phyloP scores from a whole-genome alignment of 2,329 filamentous ascomycete genomes.

The Capronia americana region DNA sequence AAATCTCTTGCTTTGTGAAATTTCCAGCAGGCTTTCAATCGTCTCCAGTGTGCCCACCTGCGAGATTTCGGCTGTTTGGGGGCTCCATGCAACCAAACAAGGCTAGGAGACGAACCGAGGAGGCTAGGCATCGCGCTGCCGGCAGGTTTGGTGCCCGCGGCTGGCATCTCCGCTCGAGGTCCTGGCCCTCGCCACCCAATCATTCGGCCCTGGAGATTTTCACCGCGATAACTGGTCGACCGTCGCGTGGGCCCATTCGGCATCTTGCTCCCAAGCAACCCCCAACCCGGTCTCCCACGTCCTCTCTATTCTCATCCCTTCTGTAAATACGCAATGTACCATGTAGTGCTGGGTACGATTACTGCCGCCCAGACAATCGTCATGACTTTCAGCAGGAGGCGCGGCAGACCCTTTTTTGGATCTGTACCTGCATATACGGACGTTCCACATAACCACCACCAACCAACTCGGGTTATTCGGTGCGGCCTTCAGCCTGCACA shows the following conservation, averaged over 20 bases:
- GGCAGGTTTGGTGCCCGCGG: not conserved
- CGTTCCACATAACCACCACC: not conserved
- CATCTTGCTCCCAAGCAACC: conserved; percentile 5
- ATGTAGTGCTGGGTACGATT: not conserved
- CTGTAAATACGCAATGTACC: no score
- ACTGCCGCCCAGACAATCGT: not conserved
- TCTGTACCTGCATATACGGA: conserved; percentile 27
- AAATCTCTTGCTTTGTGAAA: not conserved
- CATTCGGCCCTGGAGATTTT: not conserved
- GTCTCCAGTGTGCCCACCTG: conserved; percentile 10
- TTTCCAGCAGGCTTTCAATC: conserved; percentile 7
- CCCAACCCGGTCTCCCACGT: no score
- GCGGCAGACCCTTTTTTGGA: not conserved
- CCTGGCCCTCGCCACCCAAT: not conserved
- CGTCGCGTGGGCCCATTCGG: conserved; percentile 28
- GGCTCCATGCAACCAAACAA: not conserved
- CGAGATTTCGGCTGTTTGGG: conserved; percentile 6
- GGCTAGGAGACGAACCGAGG: not conserved
- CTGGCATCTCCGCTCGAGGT: not conserved
- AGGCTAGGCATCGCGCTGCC: not conserved
- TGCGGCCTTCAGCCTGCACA: not conserved
- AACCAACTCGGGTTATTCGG: not conserved
- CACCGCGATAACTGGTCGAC: not conserved
- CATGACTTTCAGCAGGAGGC: not conserved
- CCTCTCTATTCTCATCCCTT: no score